These are phyloP conservation scores for Cyberlindnera maritima DNA, from an alignment of 805 yeast genomes.

Conservation along the genomic window DNA sequence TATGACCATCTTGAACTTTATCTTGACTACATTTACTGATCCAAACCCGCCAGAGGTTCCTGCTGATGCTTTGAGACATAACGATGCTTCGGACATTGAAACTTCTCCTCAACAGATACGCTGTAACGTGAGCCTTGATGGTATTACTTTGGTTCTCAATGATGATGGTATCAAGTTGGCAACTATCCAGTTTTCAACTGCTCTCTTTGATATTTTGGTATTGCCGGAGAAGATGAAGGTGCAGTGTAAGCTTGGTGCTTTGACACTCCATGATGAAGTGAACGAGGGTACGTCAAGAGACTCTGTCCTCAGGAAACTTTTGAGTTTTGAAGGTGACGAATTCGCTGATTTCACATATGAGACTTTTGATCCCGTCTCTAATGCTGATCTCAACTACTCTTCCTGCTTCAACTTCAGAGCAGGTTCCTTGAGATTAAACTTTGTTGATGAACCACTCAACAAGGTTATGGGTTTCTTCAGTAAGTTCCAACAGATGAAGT, in stretches of 20 bases:
- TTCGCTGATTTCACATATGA: conserved; percentile 83
- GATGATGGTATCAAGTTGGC: conserved; percentile 85
- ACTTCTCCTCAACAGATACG: conserved; percentile 73
- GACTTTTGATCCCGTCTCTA: conserved; percentile 62
- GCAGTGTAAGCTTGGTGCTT: conserved; percentile 69
- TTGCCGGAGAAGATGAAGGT: conserved; percentile 79
- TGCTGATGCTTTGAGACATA: conserved; percentile 69
- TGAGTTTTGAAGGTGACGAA: conserved; percentile 78
- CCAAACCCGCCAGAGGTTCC: conserved; percentile 70
- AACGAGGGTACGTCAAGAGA: conserved; percentile 58
- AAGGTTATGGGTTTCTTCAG: conserved; percentile 64
- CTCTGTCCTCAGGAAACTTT: conserved; percentile 58
- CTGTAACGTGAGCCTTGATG: conserved; percentile 64
- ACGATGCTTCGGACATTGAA: conserved; percentile 51
- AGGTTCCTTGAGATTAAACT: conserved; percentile 73
- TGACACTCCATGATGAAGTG: conserved; percentile 74
- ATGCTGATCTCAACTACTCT: conserved; percentile 45
- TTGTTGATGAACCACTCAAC: conserved; percentile 77
- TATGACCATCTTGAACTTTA: conserved; percentile 74
- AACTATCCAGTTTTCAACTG: conserved; percentile 71
- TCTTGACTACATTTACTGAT: conserved; percentile 83
- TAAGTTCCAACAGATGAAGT: conserved; percentile 82
- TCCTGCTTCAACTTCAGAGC: conserved; percentile 61
- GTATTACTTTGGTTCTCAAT: conserved; percentile 70
- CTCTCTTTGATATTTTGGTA: conserved; percentile 60